Conservation (phyloP, 2,329 filamentous ascomycete genomes). For the Westerdykella ornata region DNA sequence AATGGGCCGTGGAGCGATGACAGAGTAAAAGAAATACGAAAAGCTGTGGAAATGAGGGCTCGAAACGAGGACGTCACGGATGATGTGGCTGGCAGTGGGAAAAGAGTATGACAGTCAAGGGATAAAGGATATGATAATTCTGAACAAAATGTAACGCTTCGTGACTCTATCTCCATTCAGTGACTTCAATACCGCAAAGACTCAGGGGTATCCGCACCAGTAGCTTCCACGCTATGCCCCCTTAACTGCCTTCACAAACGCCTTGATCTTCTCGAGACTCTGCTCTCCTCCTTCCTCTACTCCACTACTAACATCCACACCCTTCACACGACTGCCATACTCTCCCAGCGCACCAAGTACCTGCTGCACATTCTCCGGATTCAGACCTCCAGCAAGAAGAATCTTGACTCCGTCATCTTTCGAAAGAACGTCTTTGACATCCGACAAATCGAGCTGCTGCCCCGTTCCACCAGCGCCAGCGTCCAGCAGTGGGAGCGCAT, state of each 20-base stretch:
- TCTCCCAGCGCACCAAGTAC: conserved; percentile 59
- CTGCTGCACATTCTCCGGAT: conserved; percentile 67
- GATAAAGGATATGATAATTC: too few relatives aligned
- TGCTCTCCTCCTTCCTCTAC: conserved; percentile 77
- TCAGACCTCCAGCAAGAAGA: conserved; percentile 78
- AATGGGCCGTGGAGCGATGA: too few relatives aligned
- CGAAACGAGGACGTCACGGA: too few relatives aligned
- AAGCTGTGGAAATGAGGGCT: background rate
- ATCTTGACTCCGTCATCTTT: conserved; percentile 65
- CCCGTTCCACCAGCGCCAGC: conserved; percentile 79
- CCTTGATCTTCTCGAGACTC: conserved; percentile 69
- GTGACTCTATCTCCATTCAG: too few relatives aligned
- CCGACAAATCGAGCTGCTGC: conserved; percentile 63
- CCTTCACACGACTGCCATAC: conserved; percentile 58
- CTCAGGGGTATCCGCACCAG: too few relatives aligned
- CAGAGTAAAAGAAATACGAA: background rate
- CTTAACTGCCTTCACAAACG: conserved; percentile 69
- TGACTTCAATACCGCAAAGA: too few relatives aligned
- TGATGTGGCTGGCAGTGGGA: too few relatives aligned
- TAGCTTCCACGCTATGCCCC: conserved; percentile 2
- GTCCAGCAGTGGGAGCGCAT: conserved; percentile 77
- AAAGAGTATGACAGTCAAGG: too few relatives aligned
- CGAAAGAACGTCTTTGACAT: conserved; percentile 60
- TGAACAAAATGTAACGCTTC: background rate
- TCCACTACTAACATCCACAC: conserved; percentile 89